Conservation (phyloP, 2,329 filamentous ascomycete genomes). For the Cladosporium cucumerinum region DNA sequence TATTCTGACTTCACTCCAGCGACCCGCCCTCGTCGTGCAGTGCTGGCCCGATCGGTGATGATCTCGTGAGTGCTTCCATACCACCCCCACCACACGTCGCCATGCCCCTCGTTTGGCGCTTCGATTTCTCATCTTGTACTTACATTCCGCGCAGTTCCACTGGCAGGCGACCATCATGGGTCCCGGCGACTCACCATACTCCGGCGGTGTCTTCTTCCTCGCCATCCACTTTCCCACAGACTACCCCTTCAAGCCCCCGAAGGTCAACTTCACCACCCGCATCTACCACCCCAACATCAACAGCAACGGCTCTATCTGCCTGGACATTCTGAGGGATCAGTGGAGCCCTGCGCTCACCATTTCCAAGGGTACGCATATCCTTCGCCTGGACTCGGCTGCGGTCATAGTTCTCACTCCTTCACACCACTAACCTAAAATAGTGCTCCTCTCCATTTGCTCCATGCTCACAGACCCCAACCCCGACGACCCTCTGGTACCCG, state of each 20-base stretch:
- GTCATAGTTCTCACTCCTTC: neutral
- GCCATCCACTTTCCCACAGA: conserved; percentile 99
- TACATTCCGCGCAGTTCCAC: conserved; percentile 69
- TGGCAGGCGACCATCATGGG: conserved; percentile 99
- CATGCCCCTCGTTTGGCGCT: conserved; percentile 4
- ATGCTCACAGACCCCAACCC: conserved; percentile 99
- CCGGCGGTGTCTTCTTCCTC: conserved; percentile 97
- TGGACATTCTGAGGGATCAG: conserved; percentile 97
- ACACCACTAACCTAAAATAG: conserved; percentile 45
- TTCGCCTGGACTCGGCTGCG: neutral
- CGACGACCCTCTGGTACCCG: conserved; percentile 95
- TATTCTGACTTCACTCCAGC: conserved; percentile 53
- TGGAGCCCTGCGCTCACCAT: conserved; percentile 99
- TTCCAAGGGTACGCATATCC: conserved; percentile 74
- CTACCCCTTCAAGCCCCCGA: conserved; percentile 99
- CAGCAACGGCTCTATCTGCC: conserved; percentile 97
- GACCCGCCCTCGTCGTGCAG: conserved; percentile 99
- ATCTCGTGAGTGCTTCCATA: conserved; percentile 71
- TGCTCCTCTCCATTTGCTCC: conserved; percentile 97
- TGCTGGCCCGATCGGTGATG: conserved; percentile 92
- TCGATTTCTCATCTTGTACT: neutral
- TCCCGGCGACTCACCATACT: conserved; percentile 94
- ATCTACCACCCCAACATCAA: conserved; percentile 99
- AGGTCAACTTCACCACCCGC: conserved; percentile 99
- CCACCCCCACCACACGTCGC: conserved; percentile 26